These are phyloP conservation scores for Dichomitus squalens DNA, from an alignment of 1,284 basidiomycete genomes.

Conservation along the genomic window DNA sequence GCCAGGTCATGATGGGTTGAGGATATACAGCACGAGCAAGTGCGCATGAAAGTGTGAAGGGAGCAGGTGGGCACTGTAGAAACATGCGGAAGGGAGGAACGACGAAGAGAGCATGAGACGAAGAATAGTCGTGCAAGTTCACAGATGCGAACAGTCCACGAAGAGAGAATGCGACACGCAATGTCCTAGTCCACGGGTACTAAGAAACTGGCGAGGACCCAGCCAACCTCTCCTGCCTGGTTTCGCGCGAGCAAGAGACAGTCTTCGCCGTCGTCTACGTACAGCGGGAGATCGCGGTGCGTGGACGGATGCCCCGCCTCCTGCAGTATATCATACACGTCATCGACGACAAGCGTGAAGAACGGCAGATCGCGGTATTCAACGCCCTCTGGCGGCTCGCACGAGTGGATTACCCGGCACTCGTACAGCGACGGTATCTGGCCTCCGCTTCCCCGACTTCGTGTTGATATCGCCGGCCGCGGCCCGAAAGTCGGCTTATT, in stretches of 20 bases:
- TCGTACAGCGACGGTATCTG: conserved; percentile 52
- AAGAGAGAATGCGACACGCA: not conserved
- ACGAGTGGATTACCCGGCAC: conserved; percentile 67
- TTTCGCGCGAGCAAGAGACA: conserved; percentile 69
- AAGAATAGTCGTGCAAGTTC: not conserved
- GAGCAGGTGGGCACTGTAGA: not conserved
- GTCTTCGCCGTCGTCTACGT: conserved; percentile 80
- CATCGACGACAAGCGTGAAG: conserved; percentile 62
- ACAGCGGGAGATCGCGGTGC: conserved; percentile 69
- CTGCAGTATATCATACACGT: conserved; percentile 65
- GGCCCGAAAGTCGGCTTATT: conserved; percentile 21
- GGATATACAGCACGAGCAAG: not conserved
- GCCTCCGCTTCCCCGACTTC: conserved; percentile 35
- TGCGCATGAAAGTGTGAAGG: not conserved
- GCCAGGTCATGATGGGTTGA: not conserved
- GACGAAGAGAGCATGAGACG: not conserved
- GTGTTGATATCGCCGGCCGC: conserved; percentile 26
- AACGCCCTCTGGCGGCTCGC: conserved; percentile 60
- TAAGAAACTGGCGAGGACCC: conserved; percentile 80
- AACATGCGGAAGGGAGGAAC: not conserved
- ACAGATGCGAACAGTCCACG: not conserved
- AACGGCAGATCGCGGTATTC: conserved; percentile 76
- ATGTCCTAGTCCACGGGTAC: conserved; percentile 49
- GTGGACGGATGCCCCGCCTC: conserved; percentile 77
- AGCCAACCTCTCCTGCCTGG: conserved; percentile 59